Percentiles rank a stretch among this genome's conserved stretches.
These are phyloP conservation scores for Tylopilus cervinicoccineus DNA, from an alignment of 768 basidiomycete genomes.

Conservation along the genomic window DNA sequence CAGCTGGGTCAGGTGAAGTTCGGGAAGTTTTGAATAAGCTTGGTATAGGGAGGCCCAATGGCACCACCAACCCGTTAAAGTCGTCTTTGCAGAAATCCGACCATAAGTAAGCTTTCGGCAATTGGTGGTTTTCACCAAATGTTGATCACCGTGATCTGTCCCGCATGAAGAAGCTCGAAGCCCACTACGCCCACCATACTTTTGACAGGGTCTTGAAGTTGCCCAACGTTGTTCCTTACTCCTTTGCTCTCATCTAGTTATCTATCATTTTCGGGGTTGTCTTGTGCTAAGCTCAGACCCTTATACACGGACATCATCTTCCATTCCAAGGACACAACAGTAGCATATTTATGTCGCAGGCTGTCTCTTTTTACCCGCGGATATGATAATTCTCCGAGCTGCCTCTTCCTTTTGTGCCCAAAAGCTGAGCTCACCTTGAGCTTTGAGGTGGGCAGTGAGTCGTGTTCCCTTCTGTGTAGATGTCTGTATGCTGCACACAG, in stretches of 20 bases:
- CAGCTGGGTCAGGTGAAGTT: slow-evolving; percentile 64
- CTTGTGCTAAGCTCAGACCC: slow-evolving; percentile 9
- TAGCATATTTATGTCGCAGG: slow-evolving; percentile 18
- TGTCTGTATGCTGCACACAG: background rate
- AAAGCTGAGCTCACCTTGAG: slow-evolving; percentile 81
- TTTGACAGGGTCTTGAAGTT: slow-evolving; percentile 15
- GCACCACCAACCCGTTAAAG: slow-evolving; percentile 58
- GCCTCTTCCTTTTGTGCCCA: slow-evolving; percentile 88
- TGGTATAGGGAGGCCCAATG: slow-evolving; percentile 73
- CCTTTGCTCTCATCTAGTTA: slow-evolving; percentile 4
- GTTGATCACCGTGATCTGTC: slow-evolving; percentile 6
- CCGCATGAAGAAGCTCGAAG: slow-evolving; percentile 12
- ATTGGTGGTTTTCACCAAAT: background rate
- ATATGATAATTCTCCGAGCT: slow-evolving; percentile 55
- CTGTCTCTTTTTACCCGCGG: slow-evolving; percentile 32
- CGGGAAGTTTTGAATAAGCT: slow-evolving; percentile 76
- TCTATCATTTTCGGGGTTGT: slow-evolving; percentile 11
- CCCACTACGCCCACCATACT: slow-evolving; percentile 5
- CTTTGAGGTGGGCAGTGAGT: slow-evolving; percentile 74
- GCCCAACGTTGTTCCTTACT: slow-evolving; percentile 5
- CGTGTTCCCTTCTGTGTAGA: slow-evolving; percentile 56
- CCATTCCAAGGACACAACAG: slow-evolving; percentile 5
- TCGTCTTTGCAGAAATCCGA: slow-evolving; percentile 60
- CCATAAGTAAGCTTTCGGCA: slow-evolving; percentile 32
- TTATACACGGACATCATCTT: slow-evolving; percentile 16